phyloP scores from a whole-genome alignment of 169 alveolate species.

The Plasmodium malariae region DNA sequence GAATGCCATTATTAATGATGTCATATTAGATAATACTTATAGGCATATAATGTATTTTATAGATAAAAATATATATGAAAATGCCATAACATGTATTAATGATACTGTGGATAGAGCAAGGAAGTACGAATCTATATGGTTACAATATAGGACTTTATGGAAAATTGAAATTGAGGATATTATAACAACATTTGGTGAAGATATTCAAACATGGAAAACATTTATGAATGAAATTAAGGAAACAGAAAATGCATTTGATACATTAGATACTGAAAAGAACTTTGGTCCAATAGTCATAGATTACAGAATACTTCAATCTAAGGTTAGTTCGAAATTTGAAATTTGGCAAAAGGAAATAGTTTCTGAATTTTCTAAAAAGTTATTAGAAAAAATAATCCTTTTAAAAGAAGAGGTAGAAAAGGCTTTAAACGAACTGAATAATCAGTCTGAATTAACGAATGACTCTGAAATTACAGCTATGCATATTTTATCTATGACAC shows the following conservation, averaged over 20 bases:
- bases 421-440: constrained; percentile 78
- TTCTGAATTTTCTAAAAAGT: constrained; percentile 93
- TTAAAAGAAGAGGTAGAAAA: constrained; percentile 74
- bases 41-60: constrained; percentile 79
- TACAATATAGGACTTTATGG: constrained; percentile 97
- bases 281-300: constrained; percentile 96
- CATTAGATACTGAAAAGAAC: constrained; percentile 90
- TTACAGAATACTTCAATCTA: constrained; percentile 90
- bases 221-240: constrained; percentile 93
- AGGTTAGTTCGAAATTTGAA: constrained; percentile 92
- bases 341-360: constrained; percentile 96
- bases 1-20: constrained; percentile 47
- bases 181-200: constrained; percentile 91
- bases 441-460: constrained; percentile 77
- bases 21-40: constrained; percentile 76
- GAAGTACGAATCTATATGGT: constrained; percentile 95
- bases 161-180: constrained; percentile 92
- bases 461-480: constrained; percentile 81
- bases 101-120: constrained; percentile 85
- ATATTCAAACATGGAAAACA: constrained; percentile 95
- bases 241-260: constrained; percentile 94
- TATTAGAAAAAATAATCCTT: constrained; percentile 84
- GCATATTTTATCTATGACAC: constrained; percentile 81
- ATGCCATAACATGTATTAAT: constrained; percentile 53
- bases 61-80: constrained; percentile 81